A percentile compares a stretch with the other conserved stretches of the same genome.
Evolutionary conservation across 2,329 filamentous ascomycete genomes (phyloP).

Genomic region (Alternaria solani): DNA sequence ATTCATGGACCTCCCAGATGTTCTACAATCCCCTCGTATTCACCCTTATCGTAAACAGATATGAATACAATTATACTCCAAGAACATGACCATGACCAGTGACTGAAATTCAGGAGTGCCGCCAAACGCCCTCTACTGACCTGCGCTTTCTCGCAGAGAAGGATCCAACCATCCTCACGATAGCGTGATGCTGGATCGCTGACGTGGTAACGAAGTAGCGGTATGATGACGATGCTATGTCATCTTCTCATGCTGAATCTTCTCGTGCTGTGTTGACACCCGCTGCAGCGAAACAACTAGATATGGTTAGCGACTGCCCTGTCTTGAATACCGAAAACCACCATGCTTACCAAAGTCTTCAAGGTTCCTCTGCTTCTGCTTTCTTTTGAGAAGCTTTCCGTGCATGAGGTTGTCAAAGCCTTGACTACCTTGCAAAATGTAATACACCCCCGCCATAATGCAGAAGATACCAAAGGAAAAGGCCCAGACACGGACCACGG

Average conservation of each 20-base stretch:
- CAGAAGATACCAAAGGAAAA: constrained; percentile 92
- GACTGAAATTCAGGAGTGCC: background rate
- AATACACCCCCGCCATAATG: constrained; percentile 79
- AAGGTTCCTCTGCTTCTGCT: constrained; percentile 81
- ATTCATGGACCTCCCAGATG: background rate
- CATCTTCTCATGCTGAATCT: constrained; percentile 80
- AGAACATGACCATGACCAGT: background rate
- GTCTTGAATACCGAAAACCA: background rate
- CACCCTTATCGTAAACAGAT: background rate
- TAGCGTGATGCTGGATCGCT: background rate
- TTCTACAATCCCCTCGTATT: background rate
- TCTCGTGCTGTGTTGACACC: constrained; percentile 91
- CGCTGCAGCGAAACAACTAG: constrained; percentile 87
- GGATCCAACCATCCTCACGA: background rate
- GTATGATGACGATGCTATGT: constrained; percentile 60
- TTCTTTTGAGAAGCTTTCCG: constrained; percentile 82
- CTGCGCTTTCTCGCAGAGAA: background rate
- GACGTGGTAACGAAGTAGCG: background rate
- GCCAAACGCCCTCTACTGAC: background rate
- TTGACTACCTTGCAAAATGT: constrained; percentile 79
- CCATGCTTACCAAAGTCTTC: constrained; percentile 83
- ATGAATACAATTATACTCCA: background rate
- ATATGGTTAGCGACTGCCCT: constrained; percentile 57
- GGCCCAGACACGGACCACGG: constrained; percentile 88
- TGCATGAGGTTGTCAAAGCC: constrained; percentile 95